phyloP scores from a whole-genome alignment of 805 yeast species.

The Phaffomyces antillensis region DNA sequence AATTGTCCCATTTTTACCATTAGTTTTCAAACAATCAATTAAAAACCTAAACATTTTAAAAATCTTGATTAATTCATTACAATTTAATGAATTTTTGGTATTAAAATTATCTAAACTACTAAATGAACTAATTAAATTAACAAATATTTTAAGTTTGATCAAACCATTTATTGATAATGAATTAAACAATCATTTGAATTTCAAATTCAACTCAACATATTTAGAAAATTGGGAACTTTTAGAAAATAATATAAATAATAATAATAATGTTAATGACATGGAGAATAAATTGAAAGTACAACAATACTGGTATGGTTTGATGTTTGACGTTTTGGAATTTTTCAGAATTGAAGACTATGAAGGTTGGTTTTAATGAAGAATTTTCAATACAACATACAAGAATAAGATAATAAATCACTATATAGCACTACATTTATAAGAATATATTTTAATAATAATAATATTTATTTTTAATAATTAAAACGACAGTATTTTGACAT shows the following conservation, averaged over 20 bases:
- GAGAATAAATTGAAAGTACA: not conserved
- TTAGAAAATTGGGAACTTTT: conserved; percentile 18
- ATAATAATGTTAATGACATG: not conserved
- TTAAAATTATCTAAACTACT: conserved; percentile 18
- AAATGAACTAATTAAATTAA: conserved; percentile 22
- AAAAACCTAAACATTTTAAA: conserved; percentile 22
- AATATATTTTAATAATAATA: too few species aligned
- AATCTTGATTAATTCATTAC: conserved; percentile 23
- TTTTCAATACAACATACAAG: not conserved
- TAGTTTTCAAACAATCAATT: conserved; percentile 23
- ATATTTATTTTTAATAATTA: too few species aligned
- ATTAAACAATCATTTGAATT: conserved; percentile 20
- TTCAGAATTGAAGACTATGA: conserved; percentile 18
- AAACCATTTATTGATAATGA: conserved; percentile 23
- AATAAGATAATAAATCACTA: not conserved
- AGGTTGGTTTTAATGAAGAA: conserved; percentile 17
- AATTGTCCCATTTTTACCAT: conserved; percentile 23
- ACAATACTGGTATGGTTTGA: conserved; percentile 18
- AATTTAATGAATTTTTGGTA: conserved; percentile 18
- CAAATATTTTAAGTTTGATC: conserved; percentile 20
- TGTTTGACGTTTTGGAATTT: conserved; percentile 16
- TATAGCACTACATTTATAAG: not conserved
- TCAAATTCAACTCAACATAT: conserved; percentile 14
- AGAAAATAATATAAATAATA: conserved; percentile 2
- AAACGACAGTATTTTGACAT: too few species aligned